Conservation (phyloP, 169 alveolate species). For the Plasmodium chabaudi region DNA sequence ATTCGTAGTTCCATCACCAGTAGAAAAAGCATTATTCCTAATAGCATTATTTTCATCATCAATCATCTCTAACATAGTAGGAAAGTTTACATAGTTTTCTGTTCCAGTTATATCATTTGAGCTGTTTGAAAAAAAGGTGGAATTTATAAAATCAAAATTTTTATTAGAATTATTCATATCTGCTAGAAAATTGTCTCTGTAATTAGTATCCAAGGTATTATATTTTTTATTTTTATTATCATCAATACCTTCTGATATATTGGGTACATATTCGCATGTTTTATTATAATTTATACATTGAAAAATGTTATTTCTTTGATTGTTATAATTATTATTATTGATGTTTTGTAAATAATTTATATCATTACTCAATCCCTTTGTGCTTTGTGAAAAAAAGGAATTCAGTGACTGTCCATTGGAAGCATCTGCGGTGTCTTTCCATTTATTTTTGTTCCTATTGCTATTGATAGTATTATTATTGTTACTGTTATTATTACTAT, state of each 20-base stretch:
- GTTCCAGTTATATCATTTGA: conserved; percentile 39
- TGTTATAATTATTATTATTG: neutral
- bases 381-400: conserved; percentile 19
- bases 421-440: neutral
- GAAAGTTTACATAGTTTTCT: conserved; percentile 37
- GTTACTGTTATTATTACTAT: conserved; percentile 15
- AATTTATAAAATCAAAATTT: conserved; percentile 25
- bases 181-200: conserved; percentile 18
- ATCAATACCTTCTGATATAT: conserved; percentile 14
- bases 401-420: neutral
- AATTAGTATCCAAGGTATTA: conserved; percentile 1
- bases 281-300: conserved; percentile 30
- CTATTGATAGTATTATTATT: conserved; percentile 2
- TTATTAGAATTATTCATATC: conserved; percentile 12
- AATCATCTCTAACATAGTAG: conserved; percentile 45
- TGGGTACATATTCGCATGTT: conserved; percentile 63
- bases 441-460: neutral
- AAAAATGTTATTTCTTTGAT: neutral
- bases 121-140: conserved; percentile 49
- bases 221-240: conserved; percentile 11
- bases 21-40: neutral
- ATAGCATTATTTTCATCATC: conserved; percentile 3
- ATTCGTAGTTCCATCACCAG: conserved; percentile 29
- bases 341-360: neutral
- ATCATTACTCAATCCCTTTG: neutral